Evolutionary conservation across 345 rosid species (phyloP).

Genomic region (Eucalyptus sp.): DNA sequence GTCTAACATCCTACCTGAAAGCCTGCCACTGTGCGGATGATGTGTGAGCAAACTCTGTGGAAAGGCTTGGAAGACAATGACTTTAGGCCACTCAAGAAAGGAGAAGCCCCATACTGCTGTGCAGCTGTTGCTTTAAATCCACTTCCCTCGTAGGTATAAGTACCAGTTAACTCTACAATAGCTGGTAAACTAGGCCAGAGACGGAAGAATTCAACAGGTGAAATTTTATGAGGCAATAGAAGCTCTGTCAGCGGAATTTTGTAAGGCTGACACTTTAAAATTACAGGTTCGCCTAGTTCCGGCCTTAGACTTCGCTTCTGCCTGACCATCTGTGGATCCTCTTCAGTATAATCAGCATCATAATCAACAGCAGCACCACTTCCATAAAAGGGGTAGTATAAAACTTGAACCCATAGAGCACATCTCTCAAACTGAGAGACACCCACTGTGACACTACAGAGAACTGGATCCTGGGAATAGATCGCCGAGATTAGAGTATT

Average conservation of each 20-base stretch:
- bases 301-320: constrained; percentile 78
- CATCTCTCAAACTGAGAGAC: constrained; percentile 95
- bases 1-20: constrained; percentile 57
- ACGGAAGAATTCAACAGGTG: constrained; percentile 96
- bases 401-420: constrained; percentile 93
- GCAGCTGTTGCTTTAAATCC: constrained; percentile 99
- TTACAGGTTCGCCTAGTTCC: constrained; percentile 95
- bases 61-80: constrained; percentile 87
- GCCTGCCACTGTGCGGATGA: constrained; percentile 92
- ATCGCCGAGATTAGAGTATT: background rate
- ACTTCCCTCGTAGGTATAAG: constrained; percentile 87
- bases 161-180: constrained; percentile 77
- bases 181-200: constrained; percentile 99
- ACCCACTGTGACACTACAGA: constrained; percentile 89
- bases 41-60: constrained; percentile 88
- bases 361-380: constrained; percentile 70
- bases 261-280: constrained; percentile 93
- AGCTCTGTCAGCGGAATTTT: constrained; percentile 94
- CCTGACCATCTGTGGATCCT: constrained; percentile 72
- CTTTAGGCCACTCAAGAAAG: constrained; percentile 84
- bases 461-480: constrained; percentile 70
- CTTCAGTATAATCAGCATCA: constrained; percentile 83
- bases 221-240: constrained; percentile 86
- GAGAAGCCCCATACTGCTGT: constrained; percentile 93
- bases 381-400: constrained; percentile 93